phyloP scores from a whole-genome alignment of 805 yeast genomes.

The Myxozyma melibiosi region DNA sequence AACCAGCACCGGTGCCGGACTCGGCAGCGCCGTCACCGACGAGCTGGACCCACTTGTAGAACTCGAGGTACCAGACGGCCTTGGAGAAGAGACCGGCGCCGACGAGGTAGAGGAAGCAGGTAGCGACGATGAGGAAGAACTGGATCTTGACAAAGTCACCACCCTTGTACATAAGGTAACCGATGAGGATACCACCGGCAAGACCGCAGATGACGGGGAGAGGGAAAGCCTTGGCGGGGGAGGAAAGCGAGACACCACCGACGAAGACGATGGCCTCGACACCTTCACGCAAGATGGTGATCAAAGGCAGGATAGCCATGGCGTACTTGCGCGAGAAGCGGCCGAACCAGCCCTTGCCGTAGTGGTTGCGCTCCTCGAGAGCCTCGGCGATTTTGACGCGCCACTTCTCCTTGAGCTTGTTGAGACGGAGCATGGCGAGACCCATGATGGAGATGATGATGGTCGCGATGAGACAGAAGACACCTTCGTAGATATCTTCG shows the following conservation, averaged over 20 bases:
- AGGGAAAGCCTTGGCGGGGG: conserved; percentile 76
- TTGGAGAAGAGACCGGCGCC: conserved; percentile 91
- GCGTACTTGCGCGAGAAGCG: conserved; percentile 71
- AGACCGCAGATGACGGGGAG: conserved; percentile 87
- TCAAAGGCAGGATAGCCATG: conserved; percentile 84
- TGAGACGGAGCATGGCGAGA: conserved; percentile 90
- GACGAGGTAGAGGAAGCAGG: conserved; percentile 84
- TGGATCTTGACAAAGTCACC: conserved; percentile 84
- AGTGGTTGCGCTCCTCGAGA: conserved; percentile 45
- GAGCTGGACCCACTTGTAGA: conserved; percentile 58
- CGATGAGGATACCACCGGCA: conserved; percentile 72
- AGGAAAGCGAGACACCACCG: conserved; percentile 86
- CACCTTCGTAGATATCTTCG: conserved; percentile 98
- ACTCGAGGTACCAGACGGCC: conserved; percentile 88
- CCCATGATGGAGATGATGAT: conserved; percentile 92
- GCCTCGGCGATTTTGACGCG: conserved; percentile 90
- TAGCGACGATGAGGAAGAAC: conserved; percentile 80
- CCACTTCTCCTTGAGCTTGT: conserved; percentile 97
- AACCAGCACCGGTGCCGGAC: conserved; percentile 90
- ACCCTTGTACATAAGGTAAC: conserved; percentile 72
- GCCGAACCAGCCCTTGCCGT: conserved; percentile 45
- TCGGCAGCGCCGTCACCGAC: conserved; percentile 97
- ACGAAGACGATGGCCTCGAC: conserved; percentile 93
- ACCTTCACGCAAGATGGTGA: conserved; percentile 95
- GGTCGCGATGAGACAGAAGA: conserved; percentile 87